Evolutionary conservation across 306 rosid genomes (phyloP).

Genomic region (Prunus dulcis): DNA sequence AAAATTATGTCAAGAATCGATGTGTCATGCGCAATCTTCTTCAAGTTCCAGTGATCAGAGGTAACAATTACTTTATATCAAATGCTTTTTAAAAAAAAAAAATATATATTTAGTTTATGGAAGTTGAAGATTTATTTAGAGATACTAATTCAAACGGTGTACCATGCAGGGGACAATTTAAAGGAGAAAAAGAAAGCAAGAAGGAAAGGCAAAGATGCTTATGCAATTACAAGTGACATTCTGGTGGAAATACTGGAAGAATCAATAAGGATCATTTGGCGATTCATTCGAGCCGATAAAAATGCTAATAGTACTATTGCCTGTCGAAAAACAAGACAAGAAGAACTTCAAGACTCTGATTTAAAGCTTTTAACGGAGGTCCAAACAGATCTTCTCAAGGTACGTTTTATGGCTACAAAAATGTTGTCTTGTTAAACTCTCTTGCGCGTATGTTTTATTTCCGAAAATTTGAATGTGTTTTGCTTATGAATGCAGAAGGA

Average conservation of each 20-base stretch:
- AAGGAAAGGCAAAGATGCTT: conserved; percentile 30
- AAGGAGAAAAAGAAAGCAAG: conserved; percentile 46
- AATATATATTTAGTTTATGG: background rate
- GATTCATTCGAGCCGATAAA: conserved; percentile 70
- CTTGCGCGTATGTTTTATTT: no score
- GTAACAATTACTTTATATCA: conserved; percentile 27
- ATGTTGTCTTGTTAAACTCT: background rate
- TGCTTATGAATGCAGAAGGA: conserved; percentile 55
- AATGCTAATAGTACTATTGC: conserved; percentile 30
- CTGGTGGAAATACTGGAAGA: conserved; percentile 65
- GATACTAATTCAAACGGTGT: conserved; percentile 10
- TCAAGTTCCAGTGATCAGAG: conserved; percentile 72
- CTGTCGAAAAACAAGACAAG: conserved; percentile 26
- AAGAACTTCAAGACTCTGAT: conserved; percentile 72
- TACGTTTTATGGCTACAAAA: conserved; percentile 5
- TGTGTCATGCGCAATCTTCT: conserved; percentile 63
- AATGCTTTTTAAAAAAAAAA: no score
- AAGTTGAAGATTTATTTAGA: background rate
- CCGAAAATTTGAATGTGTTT: background rate
- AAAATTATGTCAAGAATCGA: conserved; percentile 64
- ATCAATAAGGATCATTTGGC: conserved; percentile 77
- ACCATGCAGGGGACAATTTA: conserved; percentile 53
- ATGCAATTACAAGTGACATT: conserved; percentile 54
- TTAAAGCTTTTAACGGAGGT: conserved; percentile 43
- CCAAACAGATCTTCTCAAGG: conserved; percentile 68